phyloP scores from a whole-genome alignment of 148 eudicot species.

The Drosera capensis region DNA sequence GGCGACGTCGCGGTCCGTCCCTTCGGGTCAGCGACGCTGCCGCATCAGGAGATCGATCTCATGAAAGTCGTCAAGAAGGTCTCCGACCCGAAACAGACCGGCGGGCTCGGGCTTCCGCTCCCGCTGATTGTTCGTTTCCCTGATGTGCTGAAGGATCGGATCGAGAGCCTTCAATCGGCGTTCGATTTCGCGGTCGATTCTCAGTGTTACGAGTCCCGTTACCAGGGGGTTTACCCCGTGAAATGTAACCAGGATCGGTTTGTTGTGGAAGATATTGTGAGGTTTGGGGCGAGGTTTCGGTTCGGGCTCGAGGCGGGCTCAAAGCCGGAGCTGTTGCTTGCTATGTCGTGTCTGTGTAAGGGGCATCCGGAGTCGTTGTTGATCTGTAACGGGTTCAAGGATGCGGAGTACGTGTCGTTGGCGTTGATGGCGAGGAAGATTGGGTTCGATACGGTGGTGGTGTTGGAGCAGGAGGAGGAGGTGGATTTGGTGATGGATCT shows the following conservation, averaged over 20 bases:
- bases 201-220: constrained; percentile 43
- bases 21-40: constrained; percentile 31
- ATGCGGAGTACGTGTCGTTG: constrained; percentile 60
- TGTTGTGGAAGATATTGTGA: constrained; percentile 78
- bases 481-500: constrained; percentile 56
- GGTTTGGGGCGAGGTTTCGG: constrained; percentile 48
- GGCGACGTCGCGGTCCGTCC: constrained; percentile 55
- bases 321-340: constrained; percentile 74
- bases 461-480: constrained; percentile 82
- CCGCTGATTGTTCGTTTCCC: constrained; percentile 78
- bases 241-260: constrained; percentile 82
- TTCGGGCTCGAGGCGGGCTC: constrained; percentile 95
- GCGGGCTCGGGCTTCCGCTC: constrained; percentile 64
- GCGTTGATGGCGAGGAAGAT: constrained; percentile 61
- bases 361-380: constrained; percentile 55
- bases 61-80: constrained; percentile 74
- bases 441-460: constrained; percentile 58
- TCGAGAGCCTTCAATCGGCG: constrained; percentile 57
- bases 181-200: constrained; percentile 47
- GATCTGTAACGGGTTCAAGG: constrained; percentile 86
- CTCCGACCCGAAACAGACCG: constrained; percentile 35
- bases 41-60: constrained; percentile 77
- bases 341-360: constrained; percentile 68
- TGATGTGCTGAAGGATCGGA: constrained; percentile 60
- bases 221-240: constrained; percentile 95